Evolutionary conservation across 2,329 filamentous ascomycete genomes (phyloP), one percentile per base, ranked within the genome.

Genomic region (Lasiodiplodia citricola): DNA sequence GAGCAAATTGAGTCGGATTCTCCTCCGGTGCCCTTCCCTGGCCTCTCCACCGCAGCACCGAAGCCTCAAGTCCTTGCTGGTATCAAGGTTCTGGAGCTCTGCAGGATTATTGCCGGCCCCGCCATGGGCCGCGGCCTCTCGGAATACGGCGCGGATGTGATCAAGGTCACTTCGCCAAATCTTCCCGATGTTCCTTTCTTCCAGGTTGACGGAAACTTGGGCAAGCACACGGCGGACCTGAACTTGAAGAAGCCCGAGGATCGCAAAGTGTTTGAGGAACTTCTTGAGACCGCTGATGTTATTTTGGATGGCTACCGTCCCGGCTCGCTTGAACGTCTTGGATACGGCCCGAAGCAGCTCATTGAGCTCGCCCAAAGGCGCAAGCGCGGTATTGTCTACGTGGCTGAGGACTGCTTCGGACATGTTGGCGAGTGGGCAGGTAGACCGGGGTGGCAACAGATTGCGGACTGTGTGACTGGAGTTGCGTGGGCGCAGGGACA

Each of bases 41-140:
- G 74, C 75, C 79, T 81, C 7, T 73, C 88, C 64, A 69, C 75
- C 13, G 16, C 31, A 74, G 66, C 75, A 69, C 77, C 73, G 18
- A 79, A 77, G 67, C 74, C 78, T 56, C 74, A 80, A 55, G 77
- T 73, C 73, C 88, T 81, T 69, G 83, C 74, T 7, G 91, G 91
- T 0, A 84, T 93, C 76, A 91, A 90, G 71, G 91, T 94, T 6
- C 84, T 94, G 5, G 92, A 94, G 75, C 81, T 94, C 37, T 92
- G 90, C 75, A 88, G 91, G 51, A 89, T 93, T 74, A 92, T 94
- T 71, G 91, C 91, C 3, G 91, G 91, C 0, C 91, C 91, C n/a
- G 87, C 89, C 4, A 89, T 93, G 72, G 88, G 88, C 3, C 87
- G 90, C 37, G 89, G 89, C 1, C 84, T 94, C 0, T 90, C 89